Evolutionary conservation across 331 rosid genomes (phyloP).

Genomic region (Rosa hybrid): DNA sequence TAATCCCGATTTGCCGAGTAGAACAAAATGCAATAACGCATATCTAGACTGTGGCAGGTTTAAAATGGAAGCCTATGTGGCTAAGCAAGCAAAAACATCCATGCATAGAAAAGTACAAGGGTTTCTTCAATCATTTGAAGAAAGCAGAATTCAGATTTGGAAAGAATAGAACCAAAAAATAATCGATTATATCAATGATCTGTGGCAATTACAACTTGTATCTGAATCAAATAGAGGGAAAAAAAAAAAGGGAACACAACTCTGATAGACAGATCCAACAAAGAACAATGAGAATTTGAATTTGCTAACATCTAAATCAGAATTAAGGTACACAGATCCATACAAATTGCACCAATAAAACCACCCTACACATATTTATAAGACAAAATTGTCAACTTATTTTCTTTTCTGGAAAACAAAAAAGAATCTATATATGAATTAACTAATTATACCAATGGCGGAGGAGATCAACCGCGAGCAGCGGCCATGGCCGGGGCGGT

Average conservation of each 20-base stretch:
- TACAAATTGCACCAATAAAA: slow-evolving; percentile 29
- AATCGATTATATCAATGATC: neutral
- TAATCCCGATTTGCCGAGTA: neutral
- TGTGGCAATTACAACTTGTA: slow-evolving; percentile 10
- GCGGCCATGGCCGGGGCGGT: slow-evolving; percentile 36
- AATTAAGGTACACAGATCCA: slow-evolving; percentile 31
- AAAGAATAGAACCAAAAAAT: neutral
- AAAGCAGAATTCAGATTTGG: neutral
- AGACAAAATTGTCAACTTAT: slow-evolving; percentile 10
- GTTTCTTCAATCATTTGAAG: neutral
- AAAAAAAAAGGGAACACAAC: neutral
- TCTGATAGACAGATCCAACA: slow-evolving; percentile 35
- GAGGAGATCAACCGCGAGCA: slow-evolving; percentile 46
- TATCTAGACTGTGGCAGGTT: too few species aligned
- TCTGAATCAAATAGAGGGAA: neutral
- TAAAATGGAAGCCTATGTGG: neutral
- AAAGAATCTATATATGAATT: neutral
- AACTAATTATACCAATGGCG: slow-evolving; percentile 3
- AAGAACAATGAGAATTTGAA: neutral
- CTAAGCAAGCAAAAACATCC: neutral
- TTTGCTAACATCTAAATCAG: slow-evolving; percentile 23
- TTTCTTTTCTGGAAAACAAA: neutral
- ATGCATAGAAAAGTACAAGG: neutral
- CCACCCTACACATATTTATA: slow-evolving; percentile 27
- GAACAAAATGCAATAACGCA: neutral